Evolutionary conservation across 129 eudicot species (phyloP).

Genomic region (Flaveria trinervia): DNA sequence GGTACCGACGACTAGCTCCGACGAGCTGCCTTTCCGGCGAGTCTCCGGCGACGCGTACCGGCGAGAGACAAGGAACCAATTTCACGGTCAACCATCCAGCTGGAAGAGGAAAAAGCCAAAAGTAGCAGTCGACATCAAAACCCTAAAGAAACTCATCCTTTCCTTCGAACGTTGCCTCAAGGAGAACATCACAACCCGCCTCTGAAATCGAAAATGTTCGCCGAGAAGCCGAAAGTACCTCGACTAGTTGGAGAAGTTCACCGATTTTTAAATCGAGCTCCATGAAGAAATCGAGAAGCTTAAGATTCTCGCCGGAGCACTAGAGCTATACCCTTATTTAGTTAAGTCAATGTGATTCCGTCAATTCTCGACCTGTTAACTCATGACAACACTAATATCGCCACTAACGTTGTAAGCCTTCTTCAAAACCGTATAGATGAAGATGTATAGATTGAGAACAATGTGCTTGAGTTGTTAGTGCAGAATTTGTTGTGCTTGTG

Average conservation of each 20-base stretch:
- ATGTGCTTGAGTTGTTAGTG: slow-evolving; percentile 69
- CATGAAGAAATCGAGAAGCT: slow-evolving; percentile 90
- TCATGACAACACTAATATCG: slow-evolving; percentile 87
- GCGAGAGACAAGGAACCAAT: too few relatives aligned
- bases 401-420: slow-evolving; percentile 67
- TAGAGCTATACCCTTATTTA: slow-evolving; percentile 82
- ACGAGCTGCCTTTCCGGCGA: too few relatives aligned
- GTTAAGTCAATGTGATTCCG: slow-evolving; percentile 67
- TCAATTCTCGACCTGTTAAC: slow-evolving; percentile 60
- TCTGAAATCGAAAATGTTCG: too few relatives aligned
- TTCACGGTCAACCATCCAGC: too few relatives aligned
- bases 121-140: slow-evolving; percentile 90
- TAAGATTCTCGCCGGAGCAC: slow-evolving; percentile 88
- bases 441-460: slow-evolving; percentile 80
- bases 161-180: slow-evolving; percentile 86
- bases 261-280: slow-evolving; percentile 92
- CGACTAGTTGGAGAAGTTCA: slow-evolving; percentile 87
- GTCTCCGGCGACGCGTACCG: too few relatives aligned
- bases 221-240: too few relatives aligned
- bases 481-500: slow-evolving; percentile 62
- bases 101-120: too few relatives aligned
- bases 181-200: slow-evolving; percentile 94
- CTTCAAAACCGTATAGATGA: slow-evolving; percentile 87
- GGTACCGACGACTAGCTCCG: too few relatives aligned
- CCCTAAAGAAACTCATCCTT: slow-evolving; percentile 79